A percentile compares a stretch with the other conserved stretches of the same genome.
phyloP scores from a whole-genome alignment of 495 filamentous ascomycete species.

The Clavariopsis aquatica region DNA sequence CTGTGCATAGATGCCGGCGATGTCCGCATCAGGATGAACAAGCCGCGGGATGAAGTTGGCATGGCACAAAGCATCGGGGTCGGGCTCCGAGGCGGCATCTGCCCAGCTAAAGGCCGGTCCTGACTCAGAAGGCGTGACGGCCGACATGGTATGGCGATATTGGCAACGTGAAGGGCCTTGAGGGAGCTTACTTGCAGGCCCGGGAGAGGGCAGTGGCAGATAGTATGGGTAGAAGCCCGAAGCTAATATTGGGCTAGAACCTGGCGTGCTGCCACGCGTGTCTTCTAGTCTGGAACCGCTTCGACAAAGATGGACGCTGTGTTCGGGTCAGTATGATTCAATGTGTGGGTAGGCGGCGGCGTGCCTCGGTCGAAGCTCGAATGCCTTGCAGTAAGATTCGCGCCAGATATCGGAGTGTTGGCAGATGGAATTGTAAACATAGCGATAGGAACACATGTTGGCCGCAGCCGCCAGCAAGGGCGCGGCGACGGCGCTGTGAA shows the following conservation, averaged over 20 bases:
- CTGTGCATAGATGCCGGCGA: neutral
- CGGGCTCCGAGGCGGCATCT: neutral
- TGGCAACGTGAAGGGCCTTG: neutral
- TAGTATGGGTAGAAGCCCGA: neutral
- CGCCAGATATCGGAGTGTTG: slow-evolving; percentile 28
- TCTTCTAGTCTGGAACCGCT: neutral
- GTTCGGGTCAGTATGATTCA: neutral
- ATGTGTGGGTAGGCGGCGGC: neutral
- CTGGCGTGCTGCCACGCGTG: neutral
- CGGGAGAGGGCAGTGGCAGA: neutral
- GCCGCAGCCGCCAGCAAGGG: neutral
- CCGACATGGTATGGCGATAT: neutral
- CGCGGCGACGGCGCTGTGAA: slow-evolving; percentile 1
- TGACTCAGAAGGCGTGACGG: neutral
- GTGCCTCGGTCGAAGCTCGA: neutral
- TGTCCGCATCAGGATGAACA: neutral
- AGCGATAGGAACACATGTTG: slow-evolving; percentile 36
- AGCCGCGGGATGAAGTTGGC: slow-evolving; percentile 23
- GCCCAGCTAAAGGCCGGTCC: slow-evolving; percentile 3
- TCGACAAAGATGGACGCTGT: neutral
- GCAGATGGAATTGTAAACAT: slow-evolving; percentile 34
- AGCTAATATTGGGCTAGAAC: neutral
- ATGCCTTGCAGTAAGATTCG: slow-evolving; percentile 28
- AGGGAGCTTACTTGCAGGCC: neutral
- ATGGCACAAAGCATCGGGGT: neutral